Conservation (phyloP, 2,329 filamentous ascomycete genomes). For the Alternaria gaisen region DNA sequence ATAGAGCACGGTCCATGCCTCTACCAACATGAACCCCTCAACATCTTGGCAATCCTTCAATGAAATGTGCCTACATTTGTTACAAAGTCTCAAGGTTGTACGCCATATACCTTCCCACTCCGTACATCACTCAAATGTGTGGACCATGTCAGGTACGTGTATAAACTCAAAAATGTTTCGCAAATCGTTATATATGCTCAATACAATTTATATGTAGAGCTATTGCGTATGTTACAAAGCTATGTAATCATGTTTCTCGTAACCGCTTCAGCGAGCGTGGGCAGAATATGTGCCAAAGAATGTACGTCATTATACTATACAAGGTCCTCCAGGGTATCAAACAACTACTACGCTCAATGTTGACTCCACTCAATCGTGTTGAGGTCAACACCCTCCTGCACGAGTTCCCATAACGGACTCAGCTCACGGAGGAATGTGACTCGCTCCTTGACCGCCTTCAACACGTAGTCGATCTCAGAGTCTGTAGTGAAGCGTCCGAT, state of each 20-base stretch:
- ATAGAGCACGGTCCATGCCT: background rate
- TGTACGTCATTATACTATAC: slow-evolving; percentile 35
- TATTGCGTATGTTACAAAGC: slow-evolving; percentile 24
- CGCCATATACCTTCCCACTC: background rate
- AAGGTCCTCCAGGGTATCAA: slow-evolving; percentile 26
- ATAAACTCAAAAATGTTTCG: background rate
- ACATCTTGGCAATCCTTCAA: slow-evolving; percentile 32
- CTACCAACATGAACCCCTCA: slow-evolving; percentile 9
- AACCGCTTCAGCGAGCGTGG: slow-evolving; percentile 39
- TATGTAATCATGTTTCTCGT: slow-evolving; percentile 28
- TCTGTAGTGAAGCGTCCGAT: slow-evolving; percentile 98
- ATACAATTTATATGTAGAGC: slow-evolving; percentile 16
- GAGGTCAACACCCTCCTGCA: slow-evolving; percentile 94
- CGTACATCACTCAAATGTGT: background rate
- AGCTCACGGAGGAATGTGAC: slow-evolving; percentile 94
- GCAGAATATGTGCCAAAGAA: slow-evolving; percentile 17
- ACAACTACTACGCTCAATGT: slow-evolving; percentile 66
- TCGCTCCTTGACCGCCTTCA: slow-evolving; percentile 90
- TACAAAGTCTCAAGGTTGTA: background rate
- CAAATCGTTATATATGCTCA: background rate
- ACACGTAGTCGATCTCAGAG: slow-evolving; percentile 93
- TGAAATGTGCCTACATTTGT: background rate
- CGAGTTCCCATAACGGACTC: slow-evolving; percentile 95
- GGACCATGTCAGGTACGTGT: background rate
- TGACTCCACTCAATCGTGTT: slow-evolving; percentile 99